phyloP scores from a whole-genome alignment of 164 flowering plant genomes.

The Annona cherimola region DNA sequence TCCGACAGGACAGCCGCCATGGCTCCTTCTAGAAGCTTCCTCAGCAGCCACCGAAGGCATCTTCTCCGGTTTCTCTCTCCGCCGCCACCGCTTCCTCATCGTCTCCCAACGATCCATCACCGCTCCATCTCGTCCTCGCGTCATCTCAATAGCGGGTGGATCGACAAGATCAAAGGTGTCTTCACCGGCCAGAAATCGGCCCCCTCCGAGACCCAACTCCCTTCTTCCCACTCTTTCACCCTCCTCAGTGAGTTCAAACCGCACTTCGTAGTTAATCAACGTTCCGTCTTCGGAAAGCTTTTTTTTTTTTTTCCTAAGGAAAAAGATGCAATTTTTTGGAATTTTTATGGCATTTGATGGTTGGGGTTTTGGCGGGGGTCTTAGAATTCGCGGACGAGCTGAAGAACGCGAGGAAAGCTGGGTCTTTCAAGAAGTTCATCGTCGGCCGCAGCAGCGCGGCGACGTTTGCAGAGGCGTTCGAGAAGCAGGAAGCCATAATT shows the following conservation, averaged over 20 bases:
- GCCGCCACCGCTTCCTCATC: background rate
- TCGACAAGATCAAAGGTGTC: conserved; percentile 73
- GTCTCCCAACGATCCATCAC: background rate
- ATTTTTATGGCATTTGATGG: background rate
- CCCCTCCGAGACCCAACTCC: conserved; percentile 24
- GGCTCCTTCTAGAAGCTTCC: background rate
- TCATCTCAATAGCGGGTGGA: conserved; percentile 45
- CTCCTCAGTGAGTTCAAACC: conserved; percentile 49
- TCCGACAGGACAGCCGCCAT: background rate
- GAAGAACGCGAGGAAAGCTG: conserved; percentile 59
- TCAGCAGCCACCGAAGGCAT: background rate
- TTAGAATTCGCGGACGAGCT: conserved; percentile 75
- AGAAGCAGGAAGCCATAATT: conserved; percentile 79
- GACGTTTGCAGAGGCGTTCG: conserved; percentile 74
- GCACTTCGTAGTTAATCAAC: background rate
- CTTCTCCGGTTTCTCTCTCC: background rate
- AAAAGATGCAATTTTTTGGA: background rate
- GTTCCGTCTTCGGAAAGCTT: background rate
- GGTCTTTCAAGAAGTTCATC: conserved; percentile 60
- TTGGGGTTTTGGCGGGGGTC: conserved; percentile 1
- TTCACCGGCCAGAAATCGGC: conserved; percentile 60
- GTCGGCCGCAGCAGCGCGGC: conserved; percentile 88
- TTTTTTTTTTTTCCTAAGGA: background rate
- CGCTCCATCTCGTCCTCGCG: conserved; percentile 59
- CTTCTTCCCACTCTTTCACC: conserved; percentile 50